A percentile compares a stretch with the other conserved stretches of the same genome.
These are phyloP conservation scores for Pisolithus tinctorius DNA, from an alignment of 768 basidiomycete genomes.

Conservation along the genomic window DNA sequence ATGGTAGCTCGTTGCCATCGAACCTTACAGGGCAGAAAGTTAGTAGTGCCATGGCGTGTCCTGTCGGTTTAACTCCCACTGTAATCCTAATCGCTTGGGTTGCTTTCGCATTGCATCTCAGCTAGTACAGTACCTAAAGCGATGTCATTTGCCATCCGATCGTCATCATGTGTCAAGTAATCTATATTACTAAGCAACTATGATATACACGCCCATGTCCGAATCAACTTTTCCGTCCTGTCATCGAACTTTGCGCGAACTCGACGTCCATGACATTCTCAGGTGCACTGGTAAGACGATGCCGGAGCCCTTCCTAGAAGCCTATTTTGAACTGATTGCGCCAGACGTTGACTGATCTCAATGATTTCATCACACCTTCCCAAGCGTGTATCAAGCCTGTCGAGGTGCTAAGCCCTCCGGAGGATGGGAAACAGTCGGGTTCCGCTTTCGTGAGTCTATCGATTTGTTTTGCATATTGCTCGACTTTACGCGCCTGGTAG, in stretches of 20 bases:
- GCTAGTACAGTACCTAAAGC: background rate
- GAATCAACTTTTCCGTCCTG: too few species aligned
- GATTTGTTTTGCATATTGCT: slow-evolving; percentile 3
- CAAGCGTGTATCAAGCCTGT: slow-evolving; percentile 98
- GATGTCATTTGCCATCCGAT: background rate
- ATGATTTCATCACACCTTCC: slow-evolving; percentile 94
- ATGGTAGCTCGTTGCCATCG: slow-evolving; percentile 47
- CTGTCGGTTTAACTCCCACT: background rate
- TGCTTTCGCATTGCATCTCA: background rate
- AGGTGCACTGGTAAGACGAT: slow-evolving; percentile 62
- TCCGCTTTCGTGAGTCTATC: slow-evolving; percentile 35
- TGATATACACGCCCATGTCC: background rate
- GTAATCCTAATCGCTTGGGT: background rate
- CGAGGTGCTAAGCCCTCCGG: slow-evolving; percentile 40
- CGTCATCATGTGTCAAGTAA: too few species aligned
- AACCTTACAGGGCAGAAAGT: slow-evolving; percentile 25
- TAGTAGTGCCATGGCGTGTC: slow-evolving; percentile 7
- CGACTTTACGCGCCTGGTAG: slow-evolving; percentile 31
- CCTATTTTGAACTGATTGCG: slow-evolving; percentile 6
- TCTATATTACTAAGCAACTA: too few species aligned
- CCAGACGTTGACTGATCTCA: slow-evolving; percentile 87
- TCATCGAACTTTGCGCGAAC: background rate
- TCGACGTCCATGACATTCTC: slow-evolving; percentile 67
- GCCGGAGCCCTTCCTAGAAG: background rate
- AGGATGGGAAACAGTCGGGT: slow-evolving; percentile 33